A percentile compares a stretch with the other conserved stretches of the same genome.
Evolutionary conservation across 257 asterid genomes (phyloP).

Genomic region (Przewalskia tangutica): DNA sequence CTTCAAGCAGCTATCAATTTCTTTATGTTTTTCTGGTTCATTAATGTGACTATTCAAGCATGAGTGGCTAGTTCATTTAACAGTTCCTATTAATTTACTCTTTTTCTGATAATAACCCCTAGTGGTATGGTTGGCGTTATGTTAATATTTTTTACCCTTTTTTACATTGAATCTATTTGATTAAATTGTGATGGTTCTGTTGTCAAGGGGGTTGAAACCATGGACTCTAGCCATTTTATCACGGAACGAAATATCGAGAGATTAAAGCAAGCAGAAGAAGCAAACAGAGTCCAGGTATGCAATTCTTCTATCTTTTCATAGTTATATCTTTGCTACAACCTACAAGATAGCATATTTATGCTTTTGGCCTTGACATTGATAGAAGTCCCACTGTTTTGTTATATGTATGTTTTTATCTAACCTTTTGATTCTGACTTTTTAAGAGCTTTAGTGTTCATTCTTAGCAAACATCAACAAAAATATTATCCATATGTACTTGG

Average conservation of each 20-base stretch:
- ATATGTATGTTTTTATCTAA: not conserved
- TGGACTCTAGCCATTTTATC: constrained; percentile 56
- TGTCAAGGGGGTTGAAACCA: constrained; percentile 61
- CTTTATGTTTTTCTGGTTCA: too few relatives aligned
- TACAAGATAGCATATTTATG: not conserved
- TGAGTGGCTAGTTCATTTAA: not conserved
- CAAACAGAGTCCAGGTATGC: constrained; percentile 83
- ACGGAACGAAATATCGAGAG: constrained; percentile 74
- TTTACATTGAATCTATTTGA: not conserved
- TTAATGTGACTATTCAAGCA: not conserved
- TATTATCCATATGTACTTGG: not conserved
- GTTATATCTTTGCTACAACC: not conserved
- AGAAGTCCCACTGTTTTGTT: not conserved
- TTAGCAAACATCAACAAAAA: not conserved
- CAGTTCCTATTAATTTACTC: not conserved
- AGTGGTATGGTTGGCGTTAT: not conserved
- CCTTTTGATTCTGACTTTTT: not conserved
- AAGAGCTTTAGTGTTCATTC: not conserved
- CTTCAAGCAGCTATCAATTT: too few relatives aligned
- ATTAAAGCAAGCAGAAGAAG: constrained; percentile 83
- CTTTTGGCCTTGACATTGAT: not conserved
- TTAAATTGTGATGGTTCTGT: not conserved
- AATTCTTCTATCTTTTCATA: not conserved
- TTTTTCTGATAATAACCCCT: not conserved
- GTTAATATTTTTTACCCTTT: not conserved